Base-by-base conservation (phyloP, 306 rosid genomes). In the Carpinus fangiana region DNA sequence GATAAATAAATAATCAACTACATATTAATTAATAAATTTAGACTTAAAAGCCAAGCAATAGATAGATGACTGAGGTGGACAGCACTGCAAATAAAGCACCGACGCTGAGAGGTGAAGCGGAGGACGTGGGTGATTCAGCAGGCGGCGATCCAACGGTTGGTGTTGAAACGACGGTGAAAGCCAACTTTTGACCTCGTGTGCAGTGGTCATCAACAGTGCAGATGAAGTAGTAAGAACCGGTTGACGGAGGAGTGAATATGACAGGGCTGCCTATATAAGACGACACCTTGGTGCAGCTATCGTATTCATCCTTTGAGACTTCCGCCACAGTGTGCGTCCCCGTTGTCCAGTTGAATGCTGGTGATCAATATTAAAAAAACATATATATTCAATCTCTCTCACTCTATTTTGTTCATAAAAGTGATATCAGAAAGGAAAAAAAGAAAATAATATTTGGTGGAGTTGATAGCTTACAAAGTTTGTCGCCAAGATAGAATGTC, bases 281-380 rank as follows among this genome's bases (percentile, higher is more conserved):
- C 2, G 14, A 52, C 0, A 31, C 72, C 28, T 64, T 34, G 28
- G 12, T 75, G 84, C 84, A 81, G 53, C 2, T 70, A 8, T 84
- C 77, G 38, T 81, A 79, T 4, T 81, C 80, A 4, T n/a, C 72
- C 70, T 69, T 45, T 13, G 86, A 17, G 34, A 23, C 76, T 17
- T 10, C 54, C 0, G 43, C 79, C 17, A 70, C 51, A 12, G 13
- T 52, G 14, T 80, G 82, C 14, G 74, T 21, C 20, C 61, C 76
- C 0, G 65, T 41, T 41, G 45, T 76, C 81, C 77, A 74, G 4
- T 26, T 86, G 85, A 86, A 88, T 36, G 21, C 91, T 85, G 80
- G 51, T 59, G 13, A 50, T 65, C 10, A 45, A 14, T 31, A 8
- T 51, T 51, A 17, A 5, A 0, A 18, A 34, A 31, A 73, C 2